A percentile compares a stretch with the other conserved stretches of the same genome.
phyloP scores from a whole-genome alignment of 257 asterid genomes.

The Anisodus tanguticus region DNA sequence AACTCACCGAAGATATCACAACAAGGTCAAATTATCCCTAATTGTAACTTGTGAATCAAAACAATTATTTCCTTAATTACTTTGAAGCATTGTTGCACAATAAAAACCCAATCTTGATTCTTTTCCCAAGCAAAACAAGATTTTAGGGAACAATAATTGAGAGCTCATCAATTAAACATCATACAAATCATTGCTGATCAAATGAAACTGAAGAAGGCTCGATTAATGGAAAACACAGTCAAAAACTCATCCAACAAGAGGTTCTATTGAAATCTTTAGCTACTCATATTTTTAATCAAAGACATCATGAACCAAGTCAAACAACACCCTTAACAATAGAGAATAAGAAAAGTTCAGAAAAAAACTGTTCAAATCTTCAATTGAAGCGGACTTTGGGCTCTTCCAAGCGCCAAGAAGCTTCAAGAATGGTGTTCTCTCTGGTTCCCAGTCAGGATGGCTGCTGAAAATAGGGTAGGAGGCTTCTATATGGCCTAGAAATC shows the following conservation, averaged over 20 bases:
- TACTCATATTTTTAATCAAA: background rate
- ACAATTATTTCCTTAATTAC: background rate
- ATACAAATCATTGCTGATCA: background rate
- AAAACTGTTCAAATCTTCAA: background rate
- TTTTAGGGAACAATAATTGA: background rate
- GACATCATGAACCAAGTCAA: background rate
- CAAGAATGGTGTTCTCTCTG: background rate
- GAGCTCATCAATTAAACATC: constrained; percentile 1
- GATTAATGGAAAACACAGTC: background rate
- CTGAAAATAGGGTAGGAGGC: background rate
- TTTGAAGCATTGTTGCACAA: background rate
- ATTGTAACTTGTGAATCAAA: background rate
- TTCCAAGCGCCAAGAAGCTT: background rate
- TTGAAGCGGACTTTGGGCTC: background rate
- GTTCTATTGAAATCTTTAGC: background rate
- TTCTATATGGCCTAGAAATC: background rate
- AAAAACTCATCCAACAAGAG: background rate
- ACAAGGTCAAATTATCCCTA: background rate
- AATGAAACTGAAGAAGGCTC: background rate
- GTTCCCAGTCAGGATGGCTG: background rate
- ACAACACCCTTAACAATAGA: background rate
- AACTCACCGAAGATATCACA: constrained; percentile 12
- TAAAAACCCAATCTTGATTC: background rate
- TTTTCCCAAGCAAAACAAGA: constrained; percentile 5
- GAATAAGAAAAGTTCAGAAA: background rate